Conservation (phyloP, 2,329 filamentous ascomycete genomes). For the Geosmithia putterillii region DNA sequence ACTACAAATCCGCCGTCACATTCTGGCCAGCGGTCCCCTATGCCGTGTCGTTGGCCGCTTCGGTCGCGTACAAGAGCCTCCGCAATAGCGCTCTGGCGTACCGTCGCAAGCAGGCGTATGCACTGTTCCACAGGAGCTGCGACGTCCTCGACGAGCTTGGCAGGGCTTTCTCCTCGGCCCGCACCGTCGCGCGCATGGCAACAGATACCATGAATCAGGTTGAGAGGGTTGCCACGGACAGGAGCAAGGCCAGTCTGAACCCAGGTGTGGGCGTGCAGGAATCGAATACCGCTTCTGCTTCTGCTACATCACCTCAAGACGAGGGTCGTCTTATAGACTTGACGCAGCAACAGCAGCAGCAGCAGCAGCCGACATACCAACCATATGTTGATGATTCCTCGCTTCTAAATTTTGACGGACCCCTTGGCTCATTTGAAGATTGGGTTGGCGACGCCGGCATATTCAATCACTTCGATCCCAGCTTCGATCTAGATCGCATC, state of each 20-base stretch:
- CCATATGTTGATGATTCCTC: slow-evolving; percentile 1
- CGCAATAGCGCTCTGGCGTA: slow-evolving; percentile 8
- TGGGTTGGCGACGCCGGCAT: slow-evolving; percentile 5
- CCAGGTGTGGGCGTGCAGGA: too few relatives aligned
- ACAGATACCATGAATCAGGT: slow-evolving; percentile 9
- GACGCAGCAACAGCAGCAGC: not conserved
- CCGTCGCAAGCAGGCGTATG: slow-evolving; percentile 6
- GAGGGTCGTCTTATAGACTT: too few relatives aligned
- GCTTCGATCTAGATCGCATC: slow-evolving; percentile 8
- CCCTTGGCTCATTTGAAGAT: not conserved
- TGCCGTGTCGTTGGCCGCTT: slow-evolving; percentile 9
- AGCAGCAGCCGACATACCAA: not conserved
- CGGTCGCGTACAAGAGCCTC: slow-evolving; percentile 9
- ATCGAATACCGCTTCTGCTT: too few relatives aligned
- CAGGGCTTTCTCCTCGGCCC: slow-evolving; percentile 7
- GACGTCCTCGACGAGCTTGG: slow-evolving; percentile 7
- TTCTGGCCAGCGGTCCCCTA: slow-evolving; percentile 10
- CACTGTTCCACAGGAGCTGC: slow-evolving; percentile 8
- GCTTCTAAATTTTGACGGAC: not conserved
- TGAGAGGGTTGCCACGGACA: slow-evolving; percentile 6
- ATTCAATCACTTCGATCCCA: slow-evolving; percentile 9
- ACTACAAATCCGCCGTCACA: slow-evolving; percentile 7
- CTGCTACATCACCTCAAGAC: not conserved
- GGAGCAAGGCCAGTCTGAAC: slow-evolving; percentile 2
- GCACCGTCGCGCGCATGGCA: slow-evolving; percentile 8